Evolutionary conservation across 2,329 filamentous ascomycete species (phyloP).

Genomic region (Phyllosticta citrichinensis): DNA sequence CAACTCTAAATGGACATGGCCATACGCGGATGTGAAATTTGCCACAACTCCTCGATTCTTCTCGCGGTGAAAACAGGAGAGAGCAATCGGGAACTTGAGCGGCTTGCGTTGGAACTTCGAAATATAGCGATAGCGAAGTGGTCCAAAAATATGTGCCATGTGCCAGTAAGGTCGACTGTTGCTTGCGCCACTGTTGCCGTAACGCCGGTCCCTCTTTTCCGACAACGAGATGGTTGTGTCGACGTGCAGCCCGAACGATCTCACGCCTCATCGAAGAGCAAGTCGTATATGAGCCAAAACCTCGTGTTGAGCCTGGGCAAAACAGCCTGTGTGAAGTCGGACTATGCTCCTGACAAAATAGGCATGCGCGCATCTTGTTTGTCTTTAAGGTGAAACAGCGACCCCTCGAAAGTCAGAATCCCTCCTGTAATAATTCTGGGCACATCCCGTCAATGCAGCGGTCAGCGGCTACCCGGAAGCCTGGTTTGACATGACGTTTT

Average conservation of each 20-base stretch:
- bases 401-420: background rate
- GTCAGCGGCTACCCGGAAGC: background rate
- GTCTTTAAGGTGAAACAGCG: background rate
- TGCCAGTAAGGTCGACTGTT: background rate
- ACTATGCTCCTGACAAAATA: background rate
- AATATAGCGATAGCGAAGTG: too few species aligned
- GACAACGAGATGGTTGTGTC: background rate
- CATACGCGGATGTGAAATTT: background rate
- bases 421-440: background rate
- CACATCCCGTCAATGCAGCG: background rate
- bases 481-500: background rate
- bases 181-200: background rate
- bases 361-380: background rate
- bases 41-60: background rate
- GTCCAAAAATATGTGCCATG: too few species aligned
- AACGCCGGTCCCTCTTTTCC: background rate
- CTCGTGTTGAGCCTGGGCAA: background rate
- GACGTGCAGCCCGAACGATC: background rate
- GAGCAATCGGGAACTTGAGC: background rate
- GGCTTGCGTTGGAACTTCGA: too few species aligned
- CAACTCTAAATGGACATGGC: background rate
- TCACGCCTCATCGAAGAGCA: background rate
- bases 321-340: background rate
- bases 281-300: background rate
- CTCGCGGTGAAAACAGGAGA: background rate